Evolutionary conservation across 495 filamentous ascomycete species (phyloP), one percentile per base, ranked within the genome.

Genomic region (Parathielavia appendiculata): DNA sequence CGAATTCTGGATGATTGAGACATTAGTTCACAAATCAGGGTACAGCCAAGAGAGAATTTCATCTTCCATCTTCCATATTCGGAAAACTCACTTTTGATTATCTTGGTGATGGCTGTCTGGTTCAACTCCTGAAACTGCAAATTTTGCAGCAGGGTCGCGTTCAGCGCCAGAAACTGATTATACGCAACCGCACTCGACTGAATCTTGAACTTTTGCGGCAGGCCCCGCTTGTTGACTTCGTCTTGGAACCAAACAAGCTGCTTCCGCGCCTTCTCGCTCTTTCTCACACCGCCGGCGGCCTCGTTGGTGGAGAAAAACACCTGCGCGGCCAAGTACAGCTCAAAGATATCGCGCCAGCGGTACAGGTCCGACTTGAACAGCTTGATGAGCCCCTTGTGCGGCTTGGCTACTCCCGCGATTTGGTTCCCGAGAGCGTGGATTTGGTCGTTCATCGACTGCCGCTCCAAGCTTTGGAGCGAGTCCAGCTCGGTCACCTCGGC

Each of bases 91-190:
- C 86, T 91, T 70, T 91, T 91, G 62, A 91, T 73, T 30, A 91
- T 91, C 69, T 91, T 91, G 19, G 68, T 74, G 64, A 89, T 79
- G 1, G 88, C 88, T 17, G 74, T 76, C 50, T 79, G 76, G 61
- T 91, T 91, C 40, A 90, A 81, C 62, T 87, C 86, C 58, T 88
- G 86, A 60, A 90, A 91, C 61, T 80, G 80, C 56, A 91, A 75
- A 49, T 84, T 82, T 39, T 79, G 79, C 40, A 91, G 69, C 20
- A 91, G 72, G 35, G 79, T 75, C 23, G 78, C 71, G 68, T 91
- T 91, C 60, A 90, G 74, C 17, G 72, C 60, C 45, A 90, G 66
- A 59, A 91, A 91, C 39, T 74, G 76, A 14, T 74, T 66, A n/a
- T 88, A 76, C 3, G 86, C 81, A 6, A 66, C 55, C 14, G 69